Evolutionary conservation across 129 eudicot species (phyloP).

Genomic region (Tanacetum coccineum): DNA sequence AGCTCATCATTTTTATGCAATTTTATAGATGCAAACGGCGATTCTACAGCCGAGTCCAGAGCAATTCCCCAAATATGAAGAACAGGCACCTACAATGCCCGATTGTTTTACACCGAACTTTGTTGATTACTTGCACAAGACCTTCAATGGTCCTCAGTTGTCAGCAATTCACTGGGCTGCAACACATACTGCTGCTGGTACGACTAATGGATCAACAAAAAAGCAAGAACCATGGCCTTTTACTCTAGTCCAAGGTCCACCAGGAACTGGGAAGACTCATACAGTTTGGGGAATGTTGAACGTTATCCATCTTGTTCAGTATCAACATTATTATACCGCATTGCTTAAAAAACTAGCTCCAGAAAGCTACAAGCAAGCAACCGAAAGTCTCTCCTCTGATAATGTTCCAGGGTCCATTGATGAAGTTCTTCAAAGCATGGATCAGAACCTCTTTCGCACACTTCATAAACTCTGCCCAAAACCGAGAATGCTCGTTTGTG

Average conservation of each 20-base stretch:
- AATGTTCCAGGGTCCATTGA: conserved; percentile 82
- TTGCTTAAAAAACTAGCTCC: conserved; percentile 93
- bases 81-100: conserved; percentile 92
- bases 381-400: conserved; percentile 53
- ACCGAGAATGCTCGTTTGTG: conserved; percentile 98
- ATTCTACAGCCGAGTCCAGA: conserved; percentile 92
- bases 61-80: conserved; percentile 86
- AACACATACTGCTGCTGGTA: conserved; percentile 94
- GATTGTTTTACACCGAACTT: conserved; percentile 94
- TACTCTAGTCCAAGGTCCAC: conserved; percentile 97
- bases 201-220: conserved; percentile 61
- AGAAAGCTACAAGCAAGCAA: conserved; percentile 90
- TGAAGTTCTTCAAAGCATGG: conserved; percentile 96
- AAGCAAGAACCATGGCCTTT: conserved; percentile 99
- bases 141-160: conserved; percentile 82
- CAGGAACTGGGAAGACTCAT: conserved; percentile 97
- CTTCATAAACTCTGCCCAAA: conserved; percentile 96
- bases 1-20: neutral
- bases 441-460: conserved; percentile 86
- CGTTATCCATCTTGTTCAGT: conserved; percentile 93
- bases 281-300: conserved; percentile 99
- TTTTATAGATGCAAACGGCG: conserved; percentile 86
- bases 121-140: conserved; percentile 64
- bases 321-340: conserved; percentile 93
- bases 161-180: conserved; percentile 99